Base-by-base conservation (phyloP, 495 filamentous ascomycete genomes). In the Penicillium paxilli region DNA sequence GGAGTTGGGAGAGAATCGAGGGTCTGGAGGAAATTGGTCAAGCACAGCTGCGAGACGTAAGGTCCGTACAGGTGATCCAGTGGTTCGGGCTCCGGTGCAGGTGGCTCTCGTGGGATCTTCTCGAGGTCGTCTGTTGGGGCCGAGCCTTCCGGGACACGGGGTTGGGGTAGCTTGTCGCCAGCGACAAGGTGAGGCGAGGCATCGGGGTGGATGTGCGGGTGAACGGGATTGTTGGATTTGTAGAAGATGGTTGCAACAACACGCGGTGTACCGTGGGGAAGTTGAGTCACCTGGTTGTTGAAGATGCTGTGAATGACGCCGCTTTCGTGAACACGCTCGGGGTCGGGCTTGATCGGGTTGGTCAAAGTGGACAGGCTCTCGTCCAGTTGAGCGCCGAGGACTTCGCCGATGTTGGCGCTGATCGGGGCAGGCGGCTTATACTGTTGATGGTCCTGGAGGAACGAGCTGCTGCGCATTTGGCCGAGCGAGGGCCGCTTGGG, bases 11-110 rank as follows among this genome's bases (percentile, higher is more conserved):
- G 83, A n/a, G 78, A 75, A 32, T 88, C 83, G 66, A 91, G 79
- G 46, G 85, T 84, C 56, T 88, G 83, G 33, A 91, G 83, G 73
- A 93, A 93, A 54, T 90, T 87, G 22, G 89, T 89, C 63, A 95
- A 78, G 71, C 88, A 91, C 61, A 90, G 73, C 59, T 89, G 88
- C 25, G 88, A 90, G 53, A 93, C 81, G 58, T 86, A 87, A 3
- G 83, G 82, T 9, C 88, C 89, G 66, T 91, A 92, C 37, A 91
- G 77, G 57, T 88, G 86, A 64, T 91, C 87, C 44, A 91, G 77
- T 21, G 84, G 81, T 59, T 89, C 86, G 68, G 85, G 73, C 60
- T 76, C 81, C 32, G 71, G 79, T 33, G 79, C 75, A 14, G 87
- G 85, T 12, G 87, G 84, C 67, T 90, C 87, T 44, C 89, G 81